Base-by-base conservation (phyloP, 768 basidiomycete species). In the Pisolithus marmoratus region DNA sequence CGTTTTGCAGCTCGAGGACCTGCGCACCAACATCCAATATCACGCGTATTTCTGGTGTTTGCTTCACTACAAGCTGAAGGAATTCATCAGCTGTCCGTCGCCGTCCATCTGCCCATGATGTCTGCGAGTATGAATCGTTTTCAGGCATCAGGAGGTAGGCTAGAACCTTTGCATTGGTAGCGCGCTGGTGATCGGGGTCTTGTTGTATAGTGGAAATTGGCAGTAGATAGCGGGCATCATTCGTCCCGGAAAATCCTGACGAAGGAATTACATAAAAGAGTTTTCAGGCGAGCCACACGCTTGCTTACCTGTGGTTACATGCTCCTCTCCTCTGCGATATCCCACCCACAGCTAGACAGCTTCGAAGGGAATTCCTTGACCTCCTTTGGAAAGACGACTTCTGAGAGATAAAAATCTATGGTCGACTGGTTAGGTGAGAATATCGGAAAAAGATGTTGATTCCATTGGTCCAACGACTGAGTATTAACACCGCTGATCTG, bases 1-100 rank as follows among this genome's bases (percentile, higher is more conserved):
- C 31, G 54, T 77, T 81, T 17, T 66, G 63, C 48, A 77, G 57
- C 34, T 80, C 78, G 14, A 82, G 61, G 63, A 82, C 74, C 54
- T 81, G 79, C 0, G 79, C 80, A 1, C 79, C 80, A 20, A 81
- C 77, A 47, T 81, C 79, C 14, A 81, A 58, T 5, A 81, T 57
- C 9, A 80, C 77, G 11, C 67, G 66, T 15, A 80, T 65, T 19
- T 64, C 57, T 2, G 72, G 72, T 0, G 46, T 41, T 38, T 73
- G 67, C 1, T 52, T 15, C 2, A 67, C 62, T 8, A 80, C 12
- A 19, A 61, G 53, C 4, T 54, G 22, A 17, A 76, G 51, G 47
- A 74, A 61, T n/a, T 67, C 54, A 0, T 11, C 3, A 2, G 65
- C 61, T 37, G 52, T 19, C 55, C 55, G 29, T 60, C 60, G 12